Percentiles rank a stretch among this genome's conserved stretches.
These are phyloP conservation scores for Cicer arietinum DNA, from an alignment of 306 rosid species.

Conservation along the genomic window DNA sequence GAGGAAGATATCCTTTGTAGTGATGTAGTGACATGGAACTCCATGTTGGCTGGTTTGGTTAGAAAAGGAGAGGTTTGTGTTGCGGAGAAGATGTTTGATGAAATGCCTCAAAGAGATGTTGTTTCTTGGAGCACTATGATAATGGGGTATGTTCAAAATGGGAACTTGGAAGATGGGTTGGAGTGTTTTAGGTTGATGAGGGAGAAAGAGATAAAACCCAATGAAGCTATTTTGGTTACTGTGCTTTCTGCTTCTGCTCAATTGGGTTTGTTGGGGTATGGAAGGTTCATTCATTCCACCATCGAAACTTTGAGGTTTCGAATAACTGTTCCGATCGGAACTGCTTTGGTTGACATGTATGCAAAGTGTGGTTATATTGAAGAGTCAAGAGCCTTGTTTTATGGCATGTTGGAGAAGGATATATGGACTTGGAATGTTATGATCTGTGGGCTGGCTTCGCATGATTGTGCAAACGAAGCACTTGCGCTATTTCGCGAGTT, in stretches of 20 bases:
- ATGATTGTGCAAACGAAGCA: conserved; percentile 65
- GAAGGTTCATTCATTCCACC: conserved; percentile 63
- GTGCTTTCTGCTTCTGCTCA: conserved; percentile 68
- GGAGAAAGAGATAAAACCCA: conserved; percentile 53
- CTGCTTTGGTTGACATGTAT: conserved; percentile 82
- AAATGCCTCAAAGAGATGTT: conserved; percentile 72
- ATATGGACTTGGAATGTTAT: conserved; percentile 80
- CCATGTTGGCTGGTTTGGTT: conserved; percentile 56
- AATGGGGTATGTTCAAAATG: conserved; percentile 77
- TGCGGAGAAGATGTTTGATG: conserved; percentile 71
- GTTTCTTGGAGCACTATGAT: conserved; percentile 81
- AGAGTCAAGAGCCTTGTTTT: conserved; percentile 58
- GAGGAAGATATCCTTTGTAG: conserved; percentile 52
- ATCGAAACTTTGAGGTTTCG: conserved; percentile 56
- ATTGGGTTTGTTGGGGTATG: conserved; percentile 68
- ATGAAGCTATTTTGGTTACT: conserved; percentile 70
- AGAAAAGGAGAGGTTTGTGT: conserved; percentile 55
- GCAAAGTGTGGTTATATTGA: conserved; percentile 87
- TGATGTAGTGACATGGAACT: conserved; percentile 83
- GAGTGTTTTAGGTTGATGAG: conserved; percentile 64
- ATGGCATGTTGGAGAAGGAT: conserved; percentile 57
- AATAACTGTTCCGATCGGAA: conserved; percentile 57
- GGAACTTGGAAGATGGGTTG: conserved; percentile 61
- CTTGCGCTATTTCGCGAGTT: conserved; percentile 60
- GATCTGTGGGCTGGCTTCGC: conserved; percentile 81